Evolutionary conservation across 176 grass and related monocot species (phyloP).

Genomic region (Aegilops umbellulata): DNA sequence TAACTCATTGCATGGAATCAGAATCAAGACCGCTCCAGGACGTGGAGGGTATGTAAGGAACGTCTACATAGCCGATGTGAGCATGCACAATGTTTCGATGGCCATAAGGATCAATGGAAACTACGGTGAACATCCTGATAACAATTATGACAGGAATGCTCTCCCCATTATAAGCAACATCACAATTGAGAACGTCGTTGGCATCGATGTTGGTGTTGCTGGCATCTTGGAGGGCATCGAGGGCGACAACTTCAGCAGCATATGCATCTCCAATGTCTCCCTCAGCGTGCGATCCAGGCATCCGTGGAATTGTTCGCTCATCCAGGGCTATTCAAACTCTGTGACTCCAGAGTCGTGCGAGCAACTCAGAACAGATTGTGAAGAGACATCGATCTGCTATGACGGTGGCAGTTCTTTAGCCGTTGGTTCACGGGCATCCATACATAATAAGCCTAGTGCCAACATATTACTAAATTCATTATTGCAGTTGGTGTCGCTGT

Average conservation of each 20-base stretch:
- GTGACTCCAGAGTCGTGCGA: constrained; percentile 85
- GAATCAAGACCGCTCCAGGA: constrained; percentile 81
- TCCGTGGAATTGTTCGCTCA: constrained; percentile 85
- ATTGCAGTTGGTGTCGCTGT: constrained; percentile 38
- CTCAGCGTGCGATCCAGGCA: constrained; percentile 56
- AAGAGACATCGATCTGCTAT: constrained; percentile 54
- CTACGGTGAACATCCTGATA: constrained; percentile 79
- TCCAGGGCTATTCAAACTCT: constrained; percentile 83
- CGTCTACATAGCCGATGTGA: constrained; percentile 64
- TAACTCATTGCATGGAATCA: constrained; percentile 81
- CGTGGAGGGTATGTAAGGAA: constrained; percentile 81
- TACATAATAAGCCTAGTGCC: constrained; percentile 27
- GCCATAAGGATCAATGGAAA: constrained; percentile 83
- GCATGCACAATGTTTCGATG: constrained; percentile 76
- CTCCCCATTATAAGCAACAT: constrained; percentile 79
- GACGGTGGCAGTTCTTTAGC: constrained; percentile 17
- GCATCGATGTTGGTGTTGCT: constrained; percentile 54
- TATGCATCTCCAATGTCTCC: constrained; percentile 82
- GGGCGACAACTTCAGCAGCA: constrained; percentile 84
- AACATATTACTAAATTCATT: constrained; percentile 41
- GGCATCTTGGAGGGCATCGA: constrained; percentile 77
- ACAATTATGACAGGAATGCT: constrained; percentile 65
- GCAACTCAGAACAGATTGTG: constrained; percentile 51
- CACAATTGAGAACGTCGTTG: constrained; percentile 65
- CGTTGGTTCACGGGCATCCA: constrained; percentile 1